Evolutionary conservation across 2,329 filamentous ascomycete species (phyloP), one percentile per base, ranked within the genome.

Genomic region (Berkeleyomyces rouxiae): DNA sequence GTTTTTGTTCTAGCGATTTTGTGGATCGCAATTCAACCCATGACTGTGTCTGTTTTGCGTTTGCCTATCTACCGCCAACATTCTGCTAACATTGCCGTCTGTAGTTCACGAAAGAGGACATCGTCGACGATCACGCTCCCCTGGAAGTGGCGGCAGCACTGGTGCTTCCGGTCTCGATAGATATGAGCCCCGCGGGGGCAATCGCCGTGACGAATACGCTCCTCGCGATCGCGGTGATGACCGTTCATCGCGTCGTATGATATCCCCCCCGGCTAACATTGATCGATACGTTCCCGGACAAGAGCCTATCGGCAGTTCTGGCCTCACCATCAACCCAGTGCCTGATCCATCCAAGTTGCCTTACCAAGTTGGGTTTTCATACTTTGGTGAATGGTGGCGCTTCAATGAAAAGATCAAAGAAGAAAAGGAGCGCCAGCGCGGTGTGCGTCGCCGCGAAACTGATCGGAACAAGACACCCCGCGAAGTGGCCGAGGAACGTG

Each of bases 381-480:
- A 86, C 72, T 92, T 89, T 68, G 85, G 88, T 16, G 88, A 92
- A 72, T 92, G 88, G 88, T 92, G 88, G 88, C 82, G 88, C 65
- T 78, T 85, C 67, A 89, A 91, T 68, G 87, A 91, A 71, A 84
- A 84, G 69, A 86, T 91, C 70, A 91, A 90, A 72, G 87, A 91
- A 59, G 87, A 91, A 65, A 87, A 85, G 69, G 88, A 92, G 69
- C 82, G 85, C 40, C 76, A 78, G 36, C 83, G 83, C 66, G 85
- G 83, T 49, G 88, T 87, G 37, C 84, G 85, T 44, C 79, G 86
- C 37, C 81, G 85, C 43, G 82, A 85, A 67, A 79, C 84, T 9
- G 82, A 83, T 36, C 77, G 82, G 11, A 73, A 82, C 3, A 83
- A 85, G 64, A 83, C 82, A 23, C 75, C 84, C 53, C 81, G 83